A percentile compares a stretch with the other conserved stretches of the same genome.
Evolutionary conservation across 164 flowering plant species (phyloP).

Genomic region (Berberis vulgaris): DNA sequence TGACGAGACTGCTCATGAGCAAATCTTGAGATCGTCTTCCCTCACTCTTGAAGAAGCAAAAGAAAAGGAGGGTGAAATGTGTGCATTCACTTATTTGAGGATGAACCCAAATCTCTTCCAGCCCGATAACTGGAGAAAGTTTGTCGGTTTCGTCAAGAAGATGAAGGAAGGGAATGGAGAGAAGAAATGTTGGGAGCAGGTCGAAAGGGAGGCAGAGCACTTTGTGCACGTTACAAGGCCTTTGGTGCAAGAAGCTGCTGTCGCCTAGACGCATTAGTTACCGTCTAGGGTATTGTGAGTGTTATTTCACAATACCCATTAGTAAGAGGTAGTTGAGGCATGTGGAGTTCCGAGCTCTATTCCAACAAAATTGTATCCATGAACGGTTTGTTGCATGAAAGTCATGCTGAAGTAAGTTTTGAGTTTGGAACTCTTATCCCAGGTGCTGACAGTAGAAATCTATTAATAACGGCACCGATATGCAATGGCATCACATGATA

Average conservation of each 20-base stretch:
- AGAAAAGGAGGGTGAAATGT: slow-evolving; percentile 43
- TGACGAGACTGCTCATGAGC: slow-evolving; percentile 72
- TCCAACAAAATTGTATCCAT: too few relatives aligned
- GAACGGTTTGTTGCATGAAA: too few relatives aligned
- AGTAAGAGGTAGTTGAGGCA: too few relatives aligned
- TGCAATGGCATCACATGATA: too few relatives aligned
- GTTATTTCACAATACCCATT: too few relatives aligned
- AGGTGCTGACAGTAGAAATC: too few relatives aligned
- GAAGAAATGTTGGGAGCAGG: slow-evolving; percentile 54
- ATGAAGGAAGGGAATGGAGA: slow-evolving; percentile 60
- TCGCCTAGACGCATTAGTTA: slow-evolving; percentile 37
- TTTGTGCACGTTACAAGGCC: slow-evolving; percentile 69
- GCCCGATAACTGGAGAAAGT: slow-evolving; percentile 70
- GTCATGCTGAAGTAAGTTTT: too few relatives aligned
- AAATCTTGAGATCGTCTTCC: slow-evolving; percentile 46
- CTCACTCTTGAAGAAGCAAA: slow-evolving; percentile 24
- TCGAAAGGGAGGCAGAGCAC: slow-evolving; percentile 77
- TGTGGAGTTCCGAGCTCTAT: too few relatives aligned
- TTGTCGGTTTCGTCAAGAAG: slow-evolving; percentile 74
- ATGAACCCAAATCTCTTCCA: slow-evolving; percentile 80
- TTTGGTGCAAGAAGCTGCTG: slow-evolving; percentile 68
- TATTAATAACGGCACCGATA: too few relatives aligned
- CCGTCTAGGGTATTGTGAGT: background rate
- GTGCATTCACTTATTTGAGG: slow-evolving; percentile 88
- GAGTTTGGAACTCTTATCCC: too few relatives aligned